A percentile compares a stretch with the other conserved stretches of the same genome.
Evolutionary conservation across 352 stramenopile genomes (phyloP).

Genomic region (Stramenopiles sp.): DNA sequence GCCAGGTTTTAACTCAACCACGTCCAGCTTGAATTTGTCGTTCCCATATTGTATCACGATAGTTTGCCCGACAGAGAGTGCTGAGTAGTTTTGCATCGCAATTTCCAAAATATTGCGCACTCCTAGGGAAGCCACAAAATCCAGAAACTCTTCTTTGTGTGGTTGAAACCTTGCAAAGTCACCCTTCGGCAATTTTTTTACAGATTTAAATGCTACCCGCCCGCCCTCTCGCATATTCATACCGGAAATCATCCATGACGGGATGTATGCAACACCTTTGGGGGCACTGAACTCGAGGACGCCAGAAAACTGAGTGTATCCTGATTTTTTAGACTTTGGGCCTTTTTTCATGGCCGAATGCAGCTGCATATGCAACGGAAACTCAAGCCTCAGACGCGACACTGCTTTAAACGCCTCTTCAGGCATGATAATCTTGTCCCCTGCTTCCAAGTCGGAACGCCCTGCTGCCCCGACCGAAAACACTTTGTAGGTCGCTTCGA

Average conservation of each 20-base stretch:
- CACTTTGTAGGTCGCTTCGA: slow-evolving; percentile 11
- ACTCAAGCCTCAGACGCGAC: background rate
- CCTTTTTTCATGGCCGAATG: background rate
- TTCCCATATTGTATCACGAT: slow-evolving; percentile 3
- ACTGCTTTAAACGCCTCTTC: background rate
- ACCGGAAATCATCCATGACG: slow-evolving; percentile 6
- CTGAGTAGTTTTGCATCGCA: slow-evolving; percentile 5
- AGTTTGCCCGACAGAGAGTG: slow-evolving; percentile 9
- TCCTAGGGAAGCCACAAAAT: background rate
- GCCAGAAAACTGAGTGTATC: slow-evolving; percentile 1
- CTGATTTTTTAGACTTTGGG: background rate
- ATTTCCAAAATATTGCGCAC: background rate
- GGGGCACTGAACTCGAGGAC: slow-evolving; percentile 10
- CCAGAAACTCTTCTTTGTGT: slow-evolving; percentile 10
- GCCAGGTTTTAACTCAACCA: slow-evolving; percentile 3
- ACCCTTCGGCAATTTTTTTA: slow-evolving; percentile 12
- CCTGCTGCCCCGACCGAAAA: background rate
- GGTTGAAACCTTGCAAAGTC: slow-evolving; percentile 6
- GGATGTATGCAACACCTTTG: background rate
- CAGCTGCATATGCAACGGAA: slow-evolving; percentile 2
- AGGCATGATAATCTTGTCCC: slow-evolving; percentile 10
- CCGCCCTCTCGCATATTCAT: background rate
- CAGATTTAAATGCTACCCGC: background rate
- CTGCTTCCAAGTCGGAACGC: background rate
- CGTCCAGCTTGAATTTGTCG: background rate